Base-by-base conservation (phyloP, 2,329 filamentous ascomycete genomes). In the Cytospora paraplurivora region DNA sequence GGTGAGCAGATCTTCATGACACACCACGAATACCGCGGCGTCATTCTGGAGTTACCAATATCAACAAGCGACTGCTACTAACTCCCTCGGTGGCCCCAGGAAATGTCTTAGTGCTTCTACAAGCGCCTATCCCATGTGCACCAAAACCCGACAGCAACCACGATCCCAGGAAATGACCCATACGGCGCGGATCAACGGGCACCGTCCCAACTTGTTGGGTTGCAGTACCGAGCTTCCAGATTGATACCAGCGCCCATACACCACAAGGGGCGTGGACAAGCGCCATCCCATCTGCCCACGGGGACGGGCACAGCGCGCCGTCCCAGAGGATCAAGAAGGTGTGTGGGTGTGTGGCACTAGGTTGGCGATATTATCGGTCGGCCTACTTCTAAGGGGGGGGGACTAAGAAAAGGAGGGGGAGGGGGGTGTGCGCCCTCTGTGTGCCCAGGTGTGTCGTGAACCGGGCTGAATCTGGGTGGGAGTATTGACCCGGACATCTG, bases 381-480 rank as follows among this genome's bases (percentile, higher is more conserved):
- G 49, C 63, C 59, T 65, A 59, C 27, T 62, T 62, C 56, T 55
- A 51, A 59, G 63, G 59, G 55, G 63, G 59, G 55, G 55, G 55
- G 59, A 19, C n/a, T 54, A 27, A 2, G 27, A 27, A 27, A 27
- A 27, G 27, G 27, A 27, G 27, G 27, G 27, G 27, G 4, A 3
- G 4, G 27, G 27, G 27, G 27, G 27, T 27, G 27, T 27, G 27
- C 27, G 4, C 2, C 27, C 27, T 27, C 27, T 27, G 27, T 27
- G 27, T 27, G 27, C 27, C 27, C 27, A 27, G 27, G 27, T 27
- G 27, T 27, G 27, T 37, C 34, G 41, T n/a, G 17, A n/a, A 19
- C 7, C 5, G 41, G 17, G 41, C 41, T 44, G 41, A 10, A 44
- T 19, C 41, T 44, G 38, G 38, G 38, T 41, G 15, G 12, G 38